Base-by-base conservation (phyloP, 2,329 filamentous ascomycete species). In the Dothideomycetes sp. region DNA sequence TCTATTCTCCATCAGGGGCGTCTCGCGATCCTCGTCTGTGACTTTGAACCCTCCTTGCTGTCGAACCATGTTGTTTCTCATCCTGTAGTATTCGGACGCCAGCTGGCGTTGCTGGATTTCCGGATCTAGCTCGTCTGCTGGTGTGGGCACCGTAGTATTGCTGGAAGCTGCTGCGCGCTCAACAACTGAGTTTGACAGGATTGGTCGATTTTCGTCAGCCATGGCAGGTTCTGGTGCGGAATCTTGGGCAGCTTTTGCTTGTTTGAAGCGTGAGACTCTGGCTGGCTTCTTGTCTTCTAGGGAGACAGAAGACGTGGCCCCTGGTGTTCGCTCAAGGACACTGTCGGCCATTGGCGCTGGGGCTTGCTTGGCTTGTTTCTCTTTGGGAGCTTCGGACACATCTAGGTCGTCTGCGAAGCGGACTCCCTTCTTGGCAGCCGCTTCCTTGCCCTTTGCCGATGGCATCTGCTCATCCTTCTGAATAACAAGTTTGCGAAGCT, bases 11-110 rank as follows among this genome's bases (percentile, higher is more conserved):
- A 85, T 64, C 0, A 80, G 75, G 33, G 81, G 71, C 31, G 75
- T 72, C 10, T 74, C 64, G 36, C 69, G 71, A 36, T 73, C 70
- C 45, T 85, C 77, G 41, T 84, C 73, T 42, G 76, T 73, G 2
- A 57, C 51, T 51, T 82, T 64, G 58, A 94, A 94, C 3, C 87
- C 87, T 37, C 87, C 87, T 51, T 91, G 77, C 50, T 79, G 74
- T 49, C 86, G 77, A 39, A 95, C 87, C 61, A 93, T 79, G 52
- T 75, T 76, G 56, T 88, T 94, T 15, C 89, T 81, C 58, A 84
- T 70, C 33, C 76, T 78, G 57, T 94, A 82, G 59, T 94, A 94
- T 54, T 93, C 84, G 29, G 77, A 75, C 5, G 84, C 80, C 11
- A 94, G 78, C 57, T 94, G 82, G 46, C 84, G 78, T 38, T 82